Evolutionary conservation across 176 grass and related monocot genomes (phyloP), one percentile per base, ranked within the genome.

Genomic region (Cymbopogon citratus): DNA sequence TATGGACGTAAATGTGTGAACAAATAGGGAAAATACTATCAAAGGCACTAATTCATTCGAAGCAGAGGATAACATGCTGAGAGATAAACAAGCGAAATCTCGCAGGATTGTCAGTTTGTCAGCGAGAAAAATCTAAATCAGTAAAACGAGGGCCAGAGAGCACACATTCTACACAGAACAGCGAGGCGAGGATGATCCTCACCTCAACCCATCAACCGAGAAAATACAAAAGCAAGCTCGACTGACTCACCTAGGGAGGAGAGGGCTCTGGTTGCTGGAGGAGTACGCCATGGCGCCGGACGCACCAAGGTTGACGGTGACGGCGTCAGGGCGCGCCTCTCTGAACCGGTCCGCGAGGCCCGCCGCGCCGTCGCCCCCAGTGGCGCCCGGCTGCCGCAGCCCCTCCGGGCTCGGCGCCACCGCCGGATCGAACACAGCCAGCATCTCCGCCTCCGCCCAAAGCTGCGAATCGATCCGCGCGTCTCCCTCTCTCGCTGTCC

Each of bases 331-430:
- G 31, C 60, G 89, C 35, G 56, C 66, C 13, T 90, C 81, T 5
- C 60, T 46, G 87, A 97, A 93, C 33, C 71, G 75, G 28, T 71
- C 66, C 7, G 66, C 44, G 29, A 91, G 80, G 69, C 63, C 24
- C 39, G 52, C 74, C 12, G 74, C 87, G 49, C 60, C 27, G n/a
- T 68, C 77, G 19, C 29, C 56, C 6, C 16, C 84, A 2, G 83
- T 54, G 21, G 63, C 79, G 31, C 72, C 46, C 29, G 87, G 76
- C 46, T 70, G 81, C 83, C 76, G 77, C 18, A 97, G 83, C 63
- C 89, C 89, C 63, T 92, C 87, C 7, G 91, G 94, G 85, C 77
- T 87, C 76, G 83, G 91, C 85, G 87, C 91, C 80, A 94, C 85
- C 80, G 77, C 45, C 80, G 21, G 74, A 59, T 88, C 62, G 84